These are phyloP conservation scores for Trametopsis cervina DNA, from an alignment of 768 basidiomycete genomes.

Conservation along the genomic window DNA sequence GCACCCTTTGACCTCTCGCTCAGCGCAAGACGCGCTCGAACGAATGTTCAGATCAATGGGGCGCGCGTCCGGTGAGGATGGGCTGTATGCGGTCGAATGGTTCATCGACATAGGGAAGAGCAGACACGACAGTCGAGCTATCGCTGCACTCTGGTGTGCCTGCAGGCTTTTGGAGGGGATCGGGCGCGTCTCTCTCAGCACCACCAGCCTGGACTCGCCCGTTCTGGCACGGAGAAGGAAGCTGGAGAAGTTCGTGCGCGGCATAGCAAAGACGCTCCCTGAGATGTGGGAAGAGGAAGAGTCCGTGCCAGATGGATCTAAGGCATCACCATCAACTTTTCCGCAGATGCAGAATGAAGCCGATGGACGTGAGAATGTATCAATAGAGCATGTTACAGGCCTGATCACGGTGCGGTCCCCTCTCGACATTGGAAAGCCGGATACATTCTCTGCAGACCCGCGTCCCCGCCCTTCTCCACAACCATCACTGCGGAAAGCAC, in stretches of 20 bases:
- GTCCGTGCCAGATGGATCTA: conserved; percentile 13
- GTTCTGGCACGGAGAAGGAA: conserved; percentile 30
- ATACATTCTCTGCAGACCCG: conserved; percentile 20
- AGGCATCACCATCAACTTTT: conserved; percentile 19
- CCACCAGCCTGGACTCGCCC: conserved; percentile 11
- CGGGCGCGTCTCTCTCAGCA: conserved; percentile 40
- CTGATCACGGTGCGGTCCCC: conserved; percentile 50
- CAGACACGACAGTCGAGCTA: conserved; percentile 38
- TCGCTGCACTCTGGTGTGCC: conserved; percentile 82
- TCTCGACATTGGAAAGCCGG: not conserved
- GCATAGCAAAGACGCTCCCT: conserved; percentile 54
- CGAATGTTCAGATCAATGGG: conserved; percentile 74
- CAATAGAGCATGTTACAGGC: conserved; percentile 63
- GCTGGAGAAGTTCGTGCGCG: conserved; percentile 58
- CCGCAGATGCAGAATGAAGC: conserved; percentile 15
- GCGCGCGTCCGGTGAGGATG: conserved; percentile 55
- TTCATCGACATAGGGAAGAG: conserved; percentile 49
- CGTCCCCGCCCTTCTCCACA: conserved; percentile 33
- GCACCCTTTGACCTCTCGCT: conserved; percentile 44
- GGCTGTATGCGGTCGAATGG: conserved; percentile 80
- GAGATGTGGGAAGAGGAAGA: conserved; percentile 59
- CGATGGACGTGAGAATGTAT: conserved; percentile 23
- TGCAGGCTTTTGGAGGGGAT: conserved; percentile 71
- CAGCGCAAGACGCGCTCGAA: conserved; percentile 48
- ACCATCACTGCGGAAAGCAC: conserved; percentile 56